A percentile compares a stretch with the other conserved stretches of the same genome.
phyloP scores from a whole-genome alignment of 1,139 yeast genomes.

The Debaryomyces sp. region DNA sequence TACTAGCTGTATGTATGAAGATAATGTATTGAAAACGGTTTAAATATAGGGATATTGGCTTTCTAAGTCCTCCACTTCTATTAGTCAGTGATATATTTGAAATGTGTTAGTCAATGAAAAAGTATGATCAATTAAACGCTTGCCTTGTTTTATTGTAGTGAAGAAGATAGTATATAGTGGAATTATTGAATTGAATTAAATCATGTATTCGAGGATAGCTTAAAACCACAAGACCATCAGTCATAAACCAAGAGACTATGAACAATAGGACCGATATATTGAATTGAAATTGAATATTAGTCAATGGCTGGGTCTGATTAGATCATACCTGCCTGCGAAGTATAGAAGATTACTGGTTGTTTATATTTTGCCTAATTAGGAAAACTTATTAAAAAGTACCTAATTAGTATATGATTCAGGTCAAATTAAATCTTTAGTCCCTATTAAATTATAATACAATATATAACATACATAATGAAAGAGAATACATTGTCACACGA shows the following conservation, averaged over 20 bases:
- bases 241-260: neutral
- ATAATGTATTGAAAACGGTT: neutral
- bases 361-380: slow-evolving; percentile 5
- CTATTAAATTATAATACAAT: slow-evolving; percentile 4
- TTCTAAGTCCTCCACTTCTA: neutral
- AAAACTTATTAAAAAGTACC: neutral
- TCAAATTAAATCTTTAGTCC: neutral
- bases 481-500: neutral
- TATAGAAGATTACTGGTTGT: neutral
- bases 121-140: neutral
- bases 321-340: neutral
- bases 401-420: too few species aligned
- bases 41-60: neutral
- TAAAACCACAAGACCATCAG: neutral
- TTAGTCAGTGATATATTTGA: neutral
- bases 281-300: neutral
- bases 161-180: neutral
- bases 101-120: neutral
- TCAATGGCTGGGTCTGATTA: neutral
- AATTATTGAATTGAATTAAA: neutral
- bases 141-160: neutral
- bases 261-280: neutral
- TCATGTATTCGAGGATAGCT: neutral
- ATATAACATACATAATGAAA: neutral
- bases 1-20: neutral